Percentiles rank a stretch among this genome's conserved stretches.
phyloP scores from a whole-genome alignment of 2,329 filamentous ascomycete species.

The Fusarium avenaceum region DNA sequence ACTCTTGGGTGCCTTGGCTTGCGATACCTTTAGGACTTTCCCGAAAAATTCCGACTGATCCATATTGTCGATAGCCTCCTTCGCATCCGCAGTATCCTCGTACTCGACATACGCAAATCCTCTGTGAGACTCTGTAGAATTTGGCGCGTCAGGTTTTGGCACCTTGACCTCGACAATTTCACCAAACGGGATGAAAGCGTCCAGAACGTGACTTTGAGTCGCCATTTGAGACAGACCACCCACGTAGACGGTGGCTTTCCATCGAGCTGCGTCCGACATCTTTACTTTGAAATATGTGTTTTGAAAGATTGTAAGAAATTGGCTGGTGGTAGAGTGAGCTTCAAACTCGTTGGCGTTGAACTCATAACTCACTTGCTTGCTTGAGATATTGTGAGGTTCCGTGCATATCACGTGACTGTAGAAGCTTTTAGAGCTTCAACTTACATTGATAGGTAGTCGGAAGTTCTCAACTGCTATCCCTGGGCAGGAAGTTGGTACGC shows the following conservation, averaged over 20 bases:
- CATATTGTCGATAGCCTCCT: slow-evolving; percentile 99
- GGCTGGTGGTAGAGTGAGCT: slow-evolving; percentile 7
- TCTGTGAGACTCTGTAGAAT: slow-evolving; percentile 82
- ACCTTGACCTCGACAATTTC: slow-evolving; percentile 93
- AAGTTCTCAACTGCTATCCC: background rate
- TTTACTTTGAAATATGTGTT: slow-evolving; percentile 18
- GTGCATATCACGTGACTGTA: slow-evolving; percentile 39
- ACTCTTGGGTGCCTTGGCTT: slow-evolving; percentile 92
- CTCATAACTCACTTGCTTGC: slow-evolving; percentile 24
- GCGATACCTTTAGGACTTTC: slow-evolving; percentile 89
- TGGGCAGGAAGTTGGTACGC: background rate
- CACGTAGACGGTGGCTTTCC: slow-evolving; percentile 93
- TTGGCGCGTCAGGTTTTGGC: slow-evolving; percentile 87
- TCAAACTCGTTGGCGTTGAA: slow-evolving; percentile 18
- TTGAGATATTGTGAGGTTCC: slow-evolving; percentile 26
- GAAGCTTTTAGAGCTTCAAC: background rate
- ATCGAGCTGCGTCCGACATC: slow-evolving; percentile 86
- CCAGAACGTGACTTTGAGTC: slow-evolving; percentile 80
- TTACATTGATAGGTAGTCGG: slow-evolving; percentile 2
- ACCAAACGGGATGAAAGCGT: slow-evolving; percentile 96
- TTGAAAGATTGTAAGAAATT: slow-evolving; percentile 2
- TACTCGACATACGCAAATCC: slow-evolving; percentile 98
- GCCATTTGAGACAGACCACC: slow-evolving; percentile 87
- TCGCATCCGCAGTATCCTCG: slow-evolving; percentile 85
- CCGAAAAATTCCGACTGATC: slow-evolving; percentile 96